Evolutionary conservation across 345 rosid genomes (phyloP).

Genomic region (Ceriops zippeliana): DNA sequence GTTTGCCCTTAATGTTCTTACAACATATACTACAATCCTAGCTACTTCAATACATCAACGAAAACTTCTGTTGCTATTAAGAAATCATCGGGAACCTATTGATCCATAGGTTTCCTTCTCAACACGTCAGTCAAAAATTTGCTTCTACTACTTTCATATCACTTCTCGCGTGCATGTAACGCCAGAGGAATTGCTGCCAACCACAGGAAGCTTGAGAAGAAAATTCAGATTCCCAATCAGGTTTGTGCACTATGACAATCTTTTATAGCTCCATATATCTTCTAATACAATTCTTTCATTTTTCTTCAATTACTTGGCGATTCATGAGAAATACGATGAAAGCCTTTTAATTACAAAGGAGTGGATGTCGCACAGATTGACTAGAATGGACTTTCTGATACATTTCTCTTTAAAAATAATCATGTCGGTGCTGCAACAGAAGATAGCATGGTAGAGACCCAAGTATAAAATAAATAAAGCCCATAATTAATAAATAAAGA

Average conservation of each 20-base stretch:
- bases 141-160: conserved; percentile 32
- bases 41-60: not conserved
- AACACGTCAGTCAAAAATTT: conserved; percentile 31
- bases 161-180: conserved; percentile 39
- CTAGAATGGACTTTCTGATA: conserved; percentile 15
- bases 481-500: no score
- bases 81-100: not conserved
- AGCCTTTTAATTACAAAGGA: not conserved
- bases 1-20: conserved; percentile 45
- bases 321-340: no score
- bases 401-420: conserved; percentile 4
- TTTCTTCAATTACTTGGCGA: not conserved
- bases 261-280: not conserved
- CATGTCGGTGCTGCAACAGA: conserved; percentile 9
- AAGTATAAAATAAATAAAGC: no score
- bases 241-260: conserved; percentile 5
- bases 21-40: conserved; percentile 16
- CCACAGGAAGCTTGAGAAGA: conserved; percentile 11
- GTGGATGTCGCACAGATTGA: conserved; percentile 7
- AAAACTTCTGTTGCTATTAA: not conserved
- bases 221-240: conserved; percentile 25
- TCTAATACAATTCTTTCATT: not conserved
- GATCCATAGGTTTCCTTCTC: not conserved
- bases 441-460: not conserved
- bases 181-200: conserved; percentile 36